Conservation (phyloP, 805 yeast genomes). For the Jamesozyma gamospora region DNA sequence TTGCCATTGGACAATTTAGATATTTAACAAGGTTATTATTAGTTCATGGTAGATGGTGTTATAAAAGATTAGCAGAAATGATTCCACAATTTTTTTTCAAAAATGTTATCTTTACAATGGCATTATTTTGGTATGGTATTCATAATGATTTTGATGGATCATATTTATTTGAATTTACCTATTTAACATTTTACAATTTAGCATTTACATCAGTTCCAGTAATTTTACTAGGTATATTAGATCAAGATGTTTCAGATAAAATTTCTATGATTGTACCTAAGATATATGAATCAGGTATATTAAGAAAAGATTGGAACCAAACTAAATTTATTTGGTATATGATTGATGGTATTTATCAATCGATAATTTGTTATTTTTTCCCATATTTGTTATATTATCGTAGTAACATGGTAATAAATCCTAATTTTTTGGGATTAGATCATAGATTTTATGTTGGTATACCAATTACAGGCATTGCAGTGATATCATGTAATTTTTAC, state of each 20-base stretch:
- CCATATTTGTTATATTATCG: constrained; percentile 46
- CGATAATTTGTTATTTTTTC: constrained; percentile 61
- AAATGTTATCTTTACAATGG: constrained; percentile 64
- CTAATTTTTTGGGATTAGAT: constrained; percentile 50
- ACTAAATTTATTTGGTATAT: constrained; percentile 61
- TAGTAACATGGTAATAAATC: constrained; percentile 35
- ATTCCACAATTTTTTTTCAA: constrained; percentile 74
- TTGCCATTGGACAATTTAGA: constrained; percentile 80
- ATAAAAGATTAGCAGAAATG: constrained; percentile 74
- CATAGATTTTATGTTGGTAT: constrained; percentile 71
- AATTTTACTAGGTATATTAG: constrained; percentile 65
- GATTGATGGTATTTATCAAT: constrained; percentile 74
- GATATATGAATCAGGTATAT: constrained; percentile 60
- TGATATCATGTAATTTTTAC: constrained; percentile 55
- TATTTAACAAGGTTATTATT: constrained; percentile 54
- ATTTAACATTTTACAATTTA: constrained; percentile 69
- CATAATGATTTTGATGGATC: constrained; percentile 71
- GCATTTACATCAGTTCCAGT: constrained; percentile 79
- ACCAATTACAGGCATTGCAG: constrained; percentile 56
- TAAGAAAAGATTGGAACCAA: constrained; percentile 65
- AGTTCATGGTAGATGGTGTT: constrained; percentile 83
- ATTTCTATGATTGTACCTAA: constrained; percentile 67
- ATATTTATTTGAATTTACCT: constrained; percentile 69
- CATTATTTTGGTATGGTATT: constrained; percentile 74
- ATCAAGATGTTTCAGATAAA: constrained; percentile 67